Conservation (phyloP, 2,329 filamentous ascomycete genomes). For the Colletotrichum liriopes region DNA sequence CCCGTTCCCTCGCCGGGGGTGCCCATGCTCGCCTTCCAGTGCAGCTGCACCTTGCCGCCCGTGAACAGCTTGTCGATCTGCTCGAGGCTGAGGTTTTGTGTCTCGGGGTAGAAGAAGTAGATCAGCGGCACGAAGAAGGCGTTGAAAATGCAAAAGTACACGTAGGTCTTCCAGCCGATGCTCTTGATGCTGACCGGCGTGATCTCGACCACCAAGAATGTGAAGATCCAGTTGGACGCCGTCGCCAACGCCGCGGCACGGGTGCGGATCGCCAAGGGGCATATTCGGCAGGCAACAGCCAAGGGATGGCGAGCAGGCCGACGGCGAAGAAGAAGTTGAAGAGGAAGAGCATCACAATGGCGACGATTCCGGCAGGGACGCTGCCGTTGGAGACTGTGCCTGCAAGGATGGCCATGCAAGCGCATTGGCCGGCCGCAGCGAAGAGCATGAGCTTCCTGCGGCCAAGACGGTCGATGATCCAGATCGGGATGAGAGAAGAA, state of each 20-base stretch:
- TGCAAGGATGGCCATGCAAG: conserved; percentile 63
- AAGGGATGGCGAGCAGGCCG: conserved; percentile 57
- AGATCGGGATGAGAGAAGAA: conserved; percentile 52
- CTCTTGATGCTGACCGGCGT: conserved; percentile 55
- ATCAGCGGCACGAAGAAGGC: conserved; percentile 59
- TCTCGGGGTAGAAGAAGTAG: conserved; percentile 66
- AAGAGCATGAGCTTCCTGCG: conserved; percentile 73
- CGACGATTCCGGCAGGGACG: conserved; percentile 58
- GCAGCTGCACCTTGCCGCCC: conserved; percentile 50
- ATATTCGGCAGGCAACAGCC: conserved; percentile 61
- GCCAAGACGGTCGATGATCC: conserved; percentile 60
- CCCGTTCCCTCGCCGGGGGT: conserved; percentile 46
- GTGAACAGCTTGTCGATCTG: conserved; percentile 62
- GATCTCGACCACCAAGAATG: conserved; percentile 57
- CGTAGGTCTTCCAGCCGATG: conserved; percentile 57
- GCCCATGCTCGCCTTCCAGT: conserved; percentile 53
- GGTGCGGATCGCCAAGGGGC: conserved; percentile 56
- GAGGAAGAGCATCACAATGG: conserved; percentile 61
- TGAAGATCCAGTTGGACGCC: conserved; percentile 55
- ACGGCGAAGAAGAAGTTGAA: conserved; percentile 61
- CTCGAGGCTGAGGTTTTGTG: conserved; percentile 63
- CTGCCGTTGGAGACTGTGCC: conserved; percentile 58
- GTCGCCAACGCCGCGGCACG: conserved; percentile 57
- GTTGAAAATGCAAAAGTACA: conserved; percentile 57
- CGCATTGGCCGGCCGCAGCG: conserved; percentile 52